A percentile compares a stretch with the other conserved stretches of the same genome.
These are phyloP conservation scores for Colletotrichum magnum DNA, from an alignment of 2,329 filamentous ascomycete species.

Conservation along the genomic window DNA sequence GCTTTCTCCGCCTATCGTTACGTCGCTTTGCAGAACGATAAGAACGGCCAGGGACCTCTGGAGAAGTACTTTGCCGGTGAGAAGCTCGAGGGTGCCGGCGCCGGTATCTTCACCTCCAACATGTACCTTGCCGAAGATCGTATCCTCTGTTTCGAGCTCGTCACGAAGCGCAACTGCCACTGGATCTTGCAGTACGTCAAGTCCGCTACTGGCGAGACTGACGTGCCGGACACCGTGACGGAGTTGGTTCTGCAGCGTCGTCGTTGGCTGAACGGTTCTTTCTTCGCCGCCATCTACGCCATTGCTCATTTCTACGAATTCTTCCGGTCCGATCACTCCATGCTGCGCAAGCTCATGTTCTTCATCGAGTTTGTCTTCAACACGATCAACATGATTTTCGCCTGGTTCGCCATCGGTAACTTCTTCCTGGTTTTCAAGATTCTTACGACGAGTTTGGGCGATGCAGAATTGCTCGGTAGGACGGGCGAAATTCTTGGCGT, in stretches of 20 bases:
- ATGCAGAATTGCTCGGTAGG: conserved; percentile 77
- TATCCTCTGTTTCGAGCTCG: conserved; percentile 98
- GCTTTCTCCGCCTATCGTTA: conserved; percentile 99
- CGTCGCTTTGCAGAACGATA: conserved; percentile 95
- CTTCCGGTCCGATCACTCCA: conserved; percentile 91
- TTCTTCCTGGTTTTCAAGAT: conserved; percentile 99
- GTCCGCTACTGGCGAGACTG: conserved; percentile 95
- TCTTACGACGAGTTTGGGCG: conserved; percentile 87
- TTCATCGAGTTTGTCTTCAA: conserved; percentile 95
- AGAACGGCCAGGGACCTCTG: conserved; percentile 90
- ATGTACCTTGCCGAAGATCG: conserved; percentile 99
- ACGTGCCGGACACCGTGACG: conserved; percentile 93
- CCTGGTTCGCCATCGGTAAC: conserved; percentile 98
- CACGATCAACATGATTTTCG: conserved; percentile 96
- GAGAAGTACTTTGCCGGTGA: conserved; percentile 98
- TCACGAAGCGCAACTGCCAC: conserved; percentile 96
- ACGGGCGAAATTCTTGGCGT: conserved; percentile 86
- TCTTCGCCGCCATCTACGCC: conserved; percentile 97
- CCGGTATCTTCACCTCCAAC: conserved; percentile 97
- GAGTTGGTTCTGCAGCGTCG: conserved; percentile 96
- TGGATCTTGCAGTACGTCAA: conserved; percentile 99
- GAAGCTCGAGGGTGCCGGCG: conserved; percentile 90
- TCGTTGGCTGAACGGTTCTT: conserved; percentile 97
- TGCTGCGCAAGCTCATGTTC: conserved; percentile 89
- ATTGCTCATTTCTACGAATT: conserved; percentile 97